Evolutionary conservation across 257 asterid genomes (phyloP).

Genomic region (Solanum ossicruentum): DNA sequence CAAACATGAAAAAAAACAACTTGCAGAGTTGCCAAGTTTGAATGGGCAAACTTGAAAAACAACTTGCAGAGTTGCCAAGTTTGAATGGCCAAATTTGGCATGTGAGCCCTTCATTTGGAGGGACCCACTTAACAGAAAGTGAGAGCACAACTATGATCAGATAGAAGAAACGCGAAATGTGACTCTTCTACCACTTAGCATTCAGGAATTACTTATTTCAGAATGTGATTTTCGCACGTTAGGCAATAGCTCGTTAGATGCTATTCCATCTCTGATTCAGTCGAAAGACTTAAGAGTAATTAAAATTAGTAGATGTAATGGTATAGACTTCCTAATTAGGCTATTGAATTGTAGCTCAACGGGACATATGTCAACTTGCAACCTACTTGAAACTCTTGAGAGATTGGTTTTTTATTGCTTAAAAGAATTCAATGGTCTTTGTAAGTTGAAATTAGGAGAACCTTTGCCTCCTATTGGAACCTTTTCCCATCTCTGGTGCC

Average conservation of each 20-base stretch:
- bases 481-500: slow-evolving; percentile 7
- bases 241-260: slow-evolving; percentile 3
- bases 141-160: background rate
- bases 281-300: background rate
- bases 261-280: background rate
- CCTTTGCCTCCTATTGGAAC: no score
- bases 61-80: no score
- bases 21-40: no score
- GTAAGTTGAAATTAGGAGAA: background rate
- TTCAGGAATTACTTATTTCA: background rate
- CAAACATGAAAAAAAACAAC: no score
- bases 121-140: no score
- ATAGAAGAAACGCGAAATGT: background rate
- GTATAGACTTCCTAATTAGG: slow-evolving; percentile 8
- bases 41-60: no score
- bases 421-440: slow-evolving; percentile 4
- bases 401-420: background rate
- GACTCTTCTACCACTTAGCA: slow-evolving; percentile 4
- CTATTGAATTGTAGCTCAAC: background rate
- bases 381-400: background rate
- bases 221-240: background rate
- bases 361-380: background rate
- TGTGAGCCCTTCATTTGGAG: no score
- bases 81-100: no score
- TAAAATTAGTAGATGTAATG: background rate